These are phyloP conservation scores for Lactifluus echinatus DNA, from an alignment of 768 basidiomycete species.

Conservation along the genomic window DNA sequence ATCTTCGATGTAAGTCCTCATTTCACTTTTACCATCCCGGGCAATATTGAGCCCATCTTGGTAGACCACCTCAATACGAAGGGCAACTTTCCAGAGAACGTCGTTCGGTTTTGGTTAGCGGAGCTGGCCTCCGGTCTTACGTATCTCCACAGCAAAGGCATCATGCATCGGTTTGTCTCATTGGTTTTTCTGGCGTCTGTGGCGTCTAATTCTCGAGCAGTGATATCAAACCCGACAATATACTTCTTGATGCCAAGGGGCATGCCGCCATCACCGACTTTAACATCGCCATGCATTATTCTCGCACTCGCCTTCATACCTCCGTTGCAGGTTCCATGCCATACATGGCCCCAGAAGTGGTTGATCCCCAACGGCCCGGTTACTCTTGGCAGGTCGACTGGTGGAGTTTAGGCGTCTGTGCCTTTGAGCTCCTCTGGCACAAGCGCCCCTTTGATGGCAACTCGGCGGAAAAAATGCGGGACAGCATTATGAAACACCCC, in stretches of 20 bases:
- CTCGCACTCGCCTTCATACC: conserved; percentile 77
- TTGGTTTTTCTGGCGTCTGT: conserved; percentile 12
- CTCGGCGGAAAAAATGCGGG: conserved; percentile 80
- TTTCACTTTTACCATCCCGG: not conserved
- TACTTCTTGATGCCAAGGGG: conserved; percentile 85
- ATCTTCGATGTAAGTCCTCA: conserved; percentile 68
- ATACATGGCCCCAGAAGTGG: conserved; percentile 99
- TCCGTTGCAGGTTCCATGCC: conserved; percentile 98
- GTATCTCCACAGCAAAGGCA: conserved; percentile 85
- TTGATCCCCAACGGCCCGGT: conserved; percentile 61
- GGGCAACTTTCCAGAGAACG: conserved; percentile 55
- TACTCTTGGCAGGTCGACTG: conserved; percentile 92
- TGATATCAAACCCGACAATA: conserved; percentile 96
- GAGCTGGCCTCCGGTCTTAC: conserved; percentile 79
- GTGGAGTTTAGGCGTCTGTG: conserved; percentile 91
- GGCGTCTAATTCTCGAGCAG: conserved; percentile 33
- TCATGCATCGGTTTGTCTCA: conserved; percentile 78
- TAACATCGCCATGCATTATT: conserved; percentile 98
- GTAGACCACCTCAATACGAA: conserved; percentile 79
- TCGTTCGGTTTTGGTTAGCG: conserved; percentile 81
- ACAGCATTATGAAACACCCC: conserved; percentile 74
- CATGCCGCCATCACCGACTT: conserved; percentile 98
- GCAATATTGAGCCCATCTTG: conserved; percentile 4
- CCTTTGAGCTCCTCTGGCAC: conserved; percentile 82
- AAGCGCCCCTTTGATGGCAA: conserved; percentile 86